Base-by-base conservation (phyloP, 768 basidiomycete genomes). In the Chalciporus piperatus region DNA sequence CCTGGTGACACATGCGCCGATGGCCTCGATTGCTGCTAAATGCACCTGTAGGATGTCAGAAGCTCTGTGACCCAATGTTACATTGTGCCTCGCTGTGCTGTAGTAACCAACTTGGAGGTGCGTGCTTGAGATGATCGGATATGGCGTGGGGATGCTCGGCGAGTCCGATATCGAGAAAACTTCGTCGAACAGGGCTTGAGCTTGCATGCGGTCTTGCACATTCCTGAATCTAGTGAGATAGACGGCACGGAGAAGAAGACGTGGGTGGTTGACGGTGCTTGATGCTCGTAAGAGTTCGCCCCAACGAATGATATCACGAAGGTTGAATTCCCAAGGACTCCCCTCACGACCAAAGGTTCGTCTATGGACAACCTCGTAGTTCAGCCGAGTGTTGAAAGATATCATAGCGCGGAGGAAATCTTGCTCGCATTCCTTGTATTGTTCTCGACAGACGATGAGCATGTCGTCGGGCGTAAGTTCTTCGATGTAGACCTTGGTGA, bases 261-360 rank as follows among this genome's bases (percentile, higher is more conserved):
- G 71, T 4, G 92, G 87, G 63, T 84, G 77, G 25, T 65, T 58
- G 41, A 60, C 52, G 37, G 63, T 55, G 41, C 51, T 44, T 35
- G 72, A 58, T 23, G 66, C 49, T 47, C 66, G 66, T 30, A 84
- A 62, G 35, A 87, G 79, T 0, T 76, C 75, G 30, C 87, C 83
- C 95, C 97, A 97, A 41, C 97, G 83, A 51, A 92, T 81, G 50
- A 98, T 77, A 69, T 99, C 96, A 13, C 96, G 89, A 27, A 99
- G 76, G 66, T 99, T 99, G 75, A 98, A 97, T 65, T 99, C 96
- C 96, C 96, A 99, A 5, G 96, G 97, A 49, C 82, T 77, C 9
- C 95, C 95, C 48, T 87, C 82, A 33, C 81, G 76, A 3, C 81
- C 94, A 65, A 97, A 92, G 3, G 76, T 57, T 17, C 82, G 79